Conservation (phyloP, 768 basidiomycete species). For the Suillus lakei region DNA sequence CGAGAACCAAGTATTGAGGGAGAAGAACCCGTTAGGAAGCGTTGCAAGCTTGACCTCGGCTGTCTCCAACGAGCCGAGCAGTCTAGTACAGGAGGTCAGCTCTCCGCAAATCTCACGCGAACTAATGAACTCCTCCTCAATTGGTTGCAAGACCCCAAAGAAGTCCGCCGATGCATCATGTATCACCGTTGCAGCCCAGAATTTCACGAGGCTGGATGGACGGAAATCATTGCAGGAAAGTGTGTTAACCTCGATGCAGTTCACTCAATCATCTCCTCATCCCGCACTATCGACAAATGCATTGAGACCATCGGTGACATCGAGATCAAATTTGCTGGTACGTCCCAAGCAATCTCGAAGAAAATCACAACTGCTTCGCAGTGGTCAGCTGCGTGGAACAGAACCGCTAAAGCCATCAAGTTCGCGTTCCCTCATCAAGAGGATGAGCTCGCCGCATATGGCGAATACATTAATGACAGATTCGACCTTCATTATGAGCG, state of each 20-base stretch:
- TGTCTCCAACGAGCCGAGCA: too few relatives aligned
- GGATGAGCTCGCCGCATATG: slow-evolving; percentile 30
- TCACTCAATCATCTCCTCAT: slow-evolving; percentile 20
- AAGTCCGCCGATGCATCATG: too few relatives aligned
- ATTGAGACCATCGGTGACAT: slow-evolving; percentile 21
- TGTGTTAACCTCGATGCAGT: slow-evolving; percentile 35
- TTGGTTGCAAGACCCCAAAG: too few relatives aligned
- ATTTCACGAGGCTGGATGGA: slow-evolving; percentile 34
- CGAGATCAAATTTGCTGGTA: slow-evolving; percentile 16
- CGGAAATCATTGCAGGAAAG: slow-evolving; percentile 23
- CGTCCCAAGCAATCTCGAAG: too few relatives aligned
- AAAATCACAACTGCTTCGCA: slow-evolving; percentile 22
- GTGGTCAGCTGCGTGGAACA: slow-evolving; percentile 31
- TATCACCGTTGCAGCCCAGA: slow-evolving; percentile 13
- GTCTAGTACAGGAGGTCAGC: too few relatives aligned
- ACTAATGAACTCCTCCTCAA: too few relatives aligned
- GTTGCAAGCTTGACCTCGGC: too few relatives aligned
- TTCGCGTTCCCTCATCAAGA: slow-evolving; percentile 34
- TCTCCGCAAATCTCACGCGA: too few relatives aligned
- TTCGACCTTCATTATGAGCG: too few relatives aligned
- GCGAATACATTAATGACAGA: slow-evolving; percentile 23
- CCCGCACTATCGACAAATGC: slow-evolving; percentile 13
- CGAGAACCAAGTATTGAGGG: too few relatives aligned
- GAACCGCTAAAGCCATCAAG: slow-evolving; percentile 14
- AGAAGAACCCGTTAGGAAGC: too few relatives aligned